Conservation (phyloP, 345 rosid genomes). For the Bretschneidera sinensis region DNA sequence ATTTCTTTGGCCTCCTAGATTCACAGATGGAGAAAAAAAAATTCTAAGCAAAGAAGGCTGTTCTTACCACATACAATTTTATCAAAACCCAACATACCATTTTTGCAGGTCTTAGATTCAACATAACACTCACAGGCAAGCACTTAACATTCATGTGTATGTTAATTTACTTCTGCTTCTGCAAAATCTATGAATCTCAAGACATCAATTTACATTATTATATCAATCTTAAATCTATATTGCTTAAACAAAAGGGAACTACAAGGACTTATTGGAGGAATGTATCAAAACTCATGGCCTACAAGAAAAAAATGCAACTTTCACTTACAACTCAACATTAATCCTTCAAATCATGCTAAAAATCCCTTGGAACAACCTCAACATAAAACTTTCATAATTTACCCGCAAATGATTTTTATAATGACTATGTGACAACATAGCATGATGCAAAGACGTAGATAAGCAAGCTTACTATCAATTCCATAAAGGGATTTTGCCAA, state of each 20-base stretch:
- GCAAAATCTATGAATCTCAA: not conserved
- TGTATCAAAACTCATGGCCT: no score
- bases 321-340: not conserved
- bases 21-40: no score
- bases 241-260: no score
- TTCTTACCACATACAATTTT: no score
- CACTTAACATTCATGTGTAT: not conserved
- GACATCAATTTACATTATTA: not conserved
- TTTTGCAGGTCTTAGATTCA: no score
- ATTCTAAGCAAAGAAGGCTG: no score
- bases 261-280: no score
- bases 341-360: not conserved
- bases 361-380: no score
- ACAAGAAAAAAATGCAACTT: not conserved
- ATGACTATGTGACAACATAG: not conserved
- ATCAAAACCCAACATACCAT: no score
- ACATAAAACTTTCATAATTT: not conserved
- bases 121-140: no score
- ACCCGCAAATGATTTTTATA: not conserved
- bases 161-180: not conserved
- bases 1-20: no score
- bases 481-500: slow-evolving; percentile 73
- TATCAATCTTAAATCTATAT: no score
- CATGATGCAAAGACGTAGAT: not conserved
- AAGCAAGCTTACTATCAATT: slow-evolving; percentile 53